These are phyloP conservation scores for Parathielavia appendiculata DNA, from an alignment of 495 filamentous ascomycete species.

Conservation along the genomic window DNA sequence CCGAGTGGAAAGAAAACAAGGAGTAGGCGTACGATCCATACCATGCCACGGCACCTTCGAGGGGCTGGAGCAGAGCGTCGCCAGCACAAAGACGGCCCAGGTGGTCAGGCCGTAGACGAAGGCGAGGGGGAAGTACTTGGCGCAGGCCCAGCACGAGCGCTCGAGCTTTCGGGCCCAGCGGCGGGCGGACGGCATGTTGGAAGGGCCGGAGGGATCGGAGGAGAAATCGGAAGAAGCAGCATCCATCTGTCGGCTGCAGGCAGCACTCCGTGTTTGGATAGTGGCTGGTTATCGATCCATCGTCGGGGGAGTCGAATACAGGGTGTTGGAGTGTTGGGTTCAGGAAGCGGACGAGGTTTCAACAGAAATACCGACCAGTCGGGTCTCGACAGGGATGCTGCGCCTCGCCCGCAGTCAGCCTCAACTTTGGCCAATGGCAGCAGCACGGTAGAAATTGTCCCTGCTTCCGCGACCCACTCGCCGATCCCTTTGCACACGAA, in stretches of 20 bases:
- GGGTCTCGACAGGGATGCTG: constrained; percentile 5
- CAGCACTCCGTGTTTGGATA: neutral
- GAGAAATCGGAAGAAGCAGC: constrained; percentile 7
- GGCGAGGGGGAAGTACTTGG: constrained; percentile 79
- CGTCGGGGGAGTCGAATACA: neutral
- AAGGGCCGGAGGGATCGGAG: constrained; percentile 1
- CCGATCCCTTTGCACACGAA: neutral
- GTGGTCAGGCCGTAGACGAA: constrained; percentile 87
- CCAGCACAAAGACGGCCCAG: constrained; percentile 87
- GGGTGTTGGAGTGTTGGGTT: neutral
- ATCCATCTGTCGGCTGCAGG: constrained; percentile 22
- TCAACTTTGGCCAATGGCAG: neutral
- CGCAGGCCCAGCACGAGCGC: constrained; percentile 71
- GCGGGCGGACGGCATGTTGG: constrained; percentile 25
- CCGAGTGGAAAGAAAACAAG: neutral
- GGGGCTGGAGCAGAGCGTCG: constrained; percentile 61
- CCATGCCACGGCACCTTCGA: constrained; percentile 61
- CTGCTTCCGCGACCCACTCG: constrained; percentile 2
- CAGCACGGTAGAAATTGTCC: neutral
- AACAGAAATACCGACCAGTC: constrained; percentile 5
- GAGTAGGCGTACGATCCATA: constrained; percentile 34
- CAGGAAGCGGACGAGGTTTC: neutral
- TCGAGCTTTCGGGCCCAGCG: constrained; percentile 72
- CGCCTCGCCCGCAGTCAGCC: constrained; percentile 3
- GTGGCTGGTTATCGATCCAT: constrained; percentile 15